Evolutionary conservation across 371 early-diverging fungal genomes (phyloP).

Genomic region (Batkoa obscura): DNA sequence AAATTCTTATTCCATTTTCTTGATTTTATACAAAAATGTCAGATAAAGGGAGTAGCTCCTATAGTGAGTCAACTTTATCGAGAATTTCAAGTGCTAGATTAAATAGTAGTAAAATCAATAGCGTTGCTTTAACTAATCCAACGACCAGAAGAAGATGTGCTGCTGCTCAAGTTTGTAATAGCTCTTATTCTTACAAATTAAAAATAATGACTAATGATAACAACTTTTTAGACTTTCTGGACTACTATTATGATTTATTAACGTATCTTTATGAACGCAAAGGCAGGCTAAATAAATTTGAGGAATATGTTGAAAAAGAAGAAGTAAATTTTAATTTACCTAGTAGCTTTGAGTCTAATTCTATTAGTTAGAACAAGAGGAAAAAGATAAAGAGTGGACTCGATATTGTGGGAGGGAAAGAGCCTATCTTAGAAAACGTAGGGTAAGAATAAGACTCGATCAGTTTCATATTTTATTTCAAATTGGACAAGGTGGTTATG

Average conservation of each 20-base stretch:
- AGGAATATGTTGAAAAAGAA: slow-evolving; percentile 15
- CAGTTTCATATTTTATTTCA: slow-evolving; percentile 53
- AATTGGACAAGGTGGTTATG: slow-evolving; percentile 75
- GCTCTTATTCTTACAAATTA: too few species aligned
- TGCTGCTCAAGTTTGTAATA: slow-evolving; percentile 6
- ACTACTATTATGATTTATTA: slow-evolving; percentile 53
- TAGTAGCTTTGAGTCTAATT: slow-evolving; percentile 9
- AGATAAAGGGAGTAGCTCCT: too few species aligned
- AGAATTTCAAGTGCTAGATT: neutral
- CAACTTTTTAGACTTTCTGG: slow-evolving; percentile 33
- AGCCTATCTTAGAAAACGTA: slow-evolving; percentile 30
- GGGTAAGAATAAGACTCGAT: slow-evolving; percentile 33
- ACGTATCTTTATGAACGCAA: slow-evolving; percentile 43
- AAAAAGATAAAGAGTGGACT: slow-evolving; percentile 26
- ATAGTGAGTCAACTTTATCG: too few species aligned
- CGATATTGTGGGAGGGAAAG: slow-evolving; percentile 28
- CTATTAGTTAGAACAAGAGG: slow-evolving; percentile 15
- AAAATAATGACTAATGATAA: neutral
- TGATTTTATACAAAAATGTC: too few species aligned
- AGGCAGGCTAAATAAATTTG: slow-evolving; percentile 29
- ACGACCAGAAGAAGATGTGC: slow-evolving; percentile 2
- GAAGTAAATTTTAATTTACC: slow-evolving; percentile 7
- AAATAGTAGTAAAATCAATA: neutral
- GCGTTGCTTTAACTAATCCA: neutral
- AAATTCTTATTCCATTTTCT: too few species aligned